A percentile compares a stretch with the other conserved stretches of the same genome.
phyloP scores from a whole-genome alignment of 495 filamentous ascomycete species.

The Talaromyces nanjingensis region DNA sequence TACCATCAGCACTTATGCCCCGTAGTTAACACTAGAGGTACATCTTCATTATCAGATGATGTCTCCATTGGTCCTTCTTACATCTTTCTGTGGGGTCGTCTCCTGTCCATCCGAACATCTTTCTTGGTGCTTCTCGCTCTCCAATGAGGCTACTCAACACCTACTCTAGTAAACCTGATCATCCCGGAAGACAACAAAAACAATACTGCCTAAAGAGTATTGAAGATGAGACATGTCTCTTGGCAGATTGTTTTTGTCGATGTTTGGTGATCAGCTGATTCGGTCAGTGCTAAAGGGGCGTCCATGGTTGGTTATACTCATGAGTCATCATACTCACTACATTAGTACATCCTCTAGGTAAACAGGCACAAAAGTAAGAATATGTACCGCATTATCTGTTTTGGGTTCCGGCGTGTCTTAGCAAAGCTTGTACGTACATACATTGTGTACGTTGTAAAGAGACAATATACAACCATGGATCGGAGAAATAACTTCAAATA shows the following conservation, averaged over 20 bases:
- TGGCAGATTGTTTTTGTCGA: not conserved
- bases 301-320: not conserved
- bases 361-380: not conserved
- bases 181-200: not conserved
- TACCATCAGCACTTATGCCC: not conserved
- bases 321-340: not conserved
- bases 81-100: not conserved
- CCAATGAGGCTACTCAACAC: not conserved
- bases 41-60: not conserved
- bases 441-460: too few species aligned
- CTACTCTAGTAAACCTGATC: not conserved
- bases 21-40: not conserved
- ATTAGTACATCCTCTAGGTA: not conserved
- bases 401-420: not conserved
- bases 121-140: not conserved
- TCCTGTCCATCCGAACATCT: not conserved
- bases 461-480: not conserved
- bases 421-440: not conserved
- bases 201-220: too few species aligned
- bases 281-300: not conserved
- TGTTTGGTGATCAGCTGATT: not conserved
- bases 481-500: not conserved
- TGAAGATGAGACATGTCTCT: not conserved
- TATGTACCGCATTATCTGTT: not conserved
- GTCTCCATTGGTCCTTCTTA: not conserved